Evolutionary conservation across 2,329 filamentous ascomycete species (phyloP).

Genomic region (Teratosphaeriaceae sp.): DNA sequence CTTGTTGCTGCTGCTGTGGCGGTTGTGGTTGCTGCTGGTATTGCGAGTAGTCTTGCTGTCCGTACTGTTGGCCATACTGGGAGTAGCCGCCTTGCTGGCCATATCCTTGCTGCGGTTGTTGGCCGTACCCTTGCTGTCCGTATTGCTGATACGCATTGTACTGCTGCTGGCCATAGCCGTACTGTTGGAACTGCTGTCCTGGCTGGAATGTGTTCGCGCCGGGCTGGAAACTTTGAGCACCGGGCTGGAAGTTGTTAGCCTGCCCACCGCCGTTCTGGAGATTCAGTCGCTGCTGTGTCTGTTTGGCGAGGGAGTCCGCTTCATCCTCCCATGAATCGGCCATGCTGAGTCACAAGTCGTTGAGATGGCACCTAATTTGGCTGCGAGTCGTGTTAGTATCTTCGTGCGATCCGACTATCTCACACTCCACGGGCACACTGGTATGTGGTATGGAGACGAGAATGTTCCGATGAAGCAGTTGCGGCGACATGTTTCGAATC

Average conservation of each 20-base stretch:
- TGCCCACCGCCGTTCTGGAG: constrained; percentile 20
- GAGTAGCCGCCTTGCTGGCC: constrained; percentile 1
- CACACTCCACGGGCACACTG: too few relatives aligned
- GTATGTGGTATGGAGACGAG: too few relatives aligned
- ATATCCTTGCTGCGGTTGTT: constrained; percentile 38
- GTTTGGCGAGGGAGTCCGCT: constrained; percentile 32
- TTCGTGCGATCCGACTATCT: too few relatives aligned
- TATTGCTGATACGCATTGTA: constrained; percentile 35
- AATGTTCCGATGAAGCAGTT: too few relatives aligned
- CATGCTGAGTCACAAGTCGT: constrained; percentile 4
- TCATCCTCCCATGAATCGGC: constrained; percentile 70
- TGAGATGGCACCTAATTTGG: too few relatives aligned
- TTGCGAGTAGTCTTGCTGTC: constrained; percentile 10
- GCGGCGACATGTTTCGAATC: too few relatives aligned
- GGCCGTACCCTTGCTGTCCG: constrained; percentile 34
- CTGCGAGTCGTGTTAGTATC: too few relatives aligned
- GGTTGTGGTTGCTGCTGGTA: constrained; percentile 42
- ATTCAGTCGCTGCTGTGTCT: constrained; percentile 33
- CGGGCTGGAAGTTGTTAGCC: constrained; percentile 23
- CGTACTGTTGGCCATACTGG: constrained; percentile 16
- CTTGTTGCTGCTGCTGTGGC: constrained; percentile 38
- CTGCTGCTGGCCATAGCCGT: constrained; percentile 31
- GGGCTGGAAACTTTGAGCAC: constrained; percentile 27
- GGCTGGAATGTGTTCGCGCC: constrained; percentile 32
- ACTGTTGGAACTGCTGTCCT: constrained; percentile 30